Base-by-base conservation (phyloP, 2,329 filamentous ascomycete species). In the Botrytis medusae region DNA sequence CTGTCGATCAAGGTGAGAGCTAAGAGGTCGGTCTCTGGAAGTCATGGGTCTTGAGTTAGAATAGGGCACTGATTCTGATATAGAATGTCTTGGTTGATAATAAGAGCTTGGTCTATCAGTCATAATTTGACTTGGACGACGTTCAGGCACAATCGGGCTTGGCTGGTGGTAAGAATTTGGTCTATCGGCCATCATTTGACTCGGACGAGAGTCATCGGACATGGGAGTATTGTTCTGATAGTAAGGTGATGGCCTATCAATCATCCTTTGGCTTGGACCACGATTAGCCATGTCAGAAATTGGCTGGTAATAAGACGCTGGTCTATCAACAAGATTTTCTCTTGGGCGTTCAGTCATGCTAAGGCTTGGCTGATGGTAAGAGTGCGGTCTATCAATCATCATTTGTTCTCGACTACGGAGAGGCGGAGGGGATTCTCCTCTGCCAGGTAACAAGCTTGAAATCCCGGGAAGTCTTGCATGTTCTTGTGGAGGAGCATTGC, bases 361-460 rank as follows among this genome's bases (percentile, higher is more conserved):
- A n/a, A 79, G 16, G 77, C 77, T n/a, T 72, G 71, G 51, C 40
- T 72, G 74, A 42, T 63, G 37, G 12, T 48, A 57, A 8, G 42
- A 48, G 37, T 34, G 37, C 77, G 74, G 79, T 60, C 69, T 82
- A 77, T 97, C 93, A 16, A 94, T 83, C 79, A 92, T 88, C 93
- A 96, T 95, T 0, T 94, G 93, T 70, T 93, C 94, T 2, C 89
- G 86, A 71, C 87, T 87, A 64, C 91, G 89, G 67, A 89, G 87
- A 1, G 89, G 87, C 12, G 91, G 90, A 0, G 92, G 89, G 20
- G 85, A 81, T 1, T 90, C 87, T 32, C 87, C 88, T 73, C 88
- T 91, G 37, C 93, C 85, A 72, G 93, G 91, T 79, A 95, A 94
- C 78, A 98, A 97, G 25, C 93, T 97, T 81, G 97, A 94, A 77